Evolutionary conservation across 345 rosid genomes (phyloP).

Genomic region (Syzygium aqueum): DNA sequence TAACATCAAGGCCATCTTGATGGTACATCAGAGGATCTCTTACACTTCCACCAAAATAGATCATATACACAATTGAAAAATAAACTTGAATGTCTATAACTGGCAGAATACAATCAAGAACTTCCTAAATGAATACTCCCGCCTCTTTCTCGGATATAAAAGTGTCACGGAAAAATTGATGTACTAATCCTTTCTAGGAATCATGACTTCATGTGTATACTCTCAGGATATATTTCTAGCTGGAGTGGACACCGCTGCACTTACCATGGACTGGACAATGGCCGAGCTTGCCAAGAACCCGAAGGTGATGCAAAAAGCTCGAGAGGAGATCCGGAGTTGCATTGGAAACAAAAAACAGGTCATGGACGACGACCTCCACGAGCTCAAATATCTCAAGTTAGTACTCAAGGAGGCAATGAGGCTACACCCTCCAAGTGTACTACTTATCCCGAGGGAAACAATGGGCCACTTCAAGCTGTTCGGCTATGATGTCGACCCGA

Average conservation of each 20-base stretch:
- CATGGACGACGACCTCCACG: slow-evolving; percentile 14
- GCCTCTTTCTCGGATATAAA: not conserved
- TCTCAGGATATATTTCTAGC: slow-evolving; percentile 28
- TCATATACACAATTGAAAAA: not conserved
- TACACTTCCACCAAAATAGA: not conserved
- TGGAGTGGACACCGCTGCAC: slow-evolving; percentile 18
- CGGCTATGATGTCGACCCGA: slow-evolving; percentile 18
- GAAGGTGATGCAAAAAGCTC: slow-evolving; percentile 25
- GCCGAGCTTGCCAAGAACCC: slow-evolving; percentile 33
- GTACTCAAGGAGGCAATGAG: slow-evolving; percentile 40
- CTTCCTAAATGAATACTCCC: not conserved
- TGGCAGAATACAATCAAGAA: not conserved
- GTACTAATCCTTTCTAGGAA: not conserved
- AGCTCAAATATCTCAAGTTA: slow-evolving; percentile 32
- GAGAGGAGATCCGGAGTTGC: slow-evolving; percentile 25
- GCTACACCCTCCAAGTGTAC: slow-evolving; percentile 38
- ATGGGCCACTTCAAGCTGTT: slow-evolving; percentile 24
- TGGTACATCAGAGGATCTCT: not conserved
- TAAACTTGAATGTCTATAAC: not conserved
- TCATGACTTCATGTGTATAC: not conserved
- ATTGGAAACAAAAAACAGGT: slow-evolving; percentile 18
- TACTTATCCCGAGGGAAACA: slow-evolving; percentile 37
- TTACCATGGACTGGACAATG: slow-evolving; percentile 30
- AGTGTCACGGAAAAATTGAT: not conserved
- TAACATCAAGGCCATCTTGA: slow-evolving; percentile 6